Conservation (phyloP, 1,139 yeast genomes). For the Scheffersomyces insectosa region DNA sequence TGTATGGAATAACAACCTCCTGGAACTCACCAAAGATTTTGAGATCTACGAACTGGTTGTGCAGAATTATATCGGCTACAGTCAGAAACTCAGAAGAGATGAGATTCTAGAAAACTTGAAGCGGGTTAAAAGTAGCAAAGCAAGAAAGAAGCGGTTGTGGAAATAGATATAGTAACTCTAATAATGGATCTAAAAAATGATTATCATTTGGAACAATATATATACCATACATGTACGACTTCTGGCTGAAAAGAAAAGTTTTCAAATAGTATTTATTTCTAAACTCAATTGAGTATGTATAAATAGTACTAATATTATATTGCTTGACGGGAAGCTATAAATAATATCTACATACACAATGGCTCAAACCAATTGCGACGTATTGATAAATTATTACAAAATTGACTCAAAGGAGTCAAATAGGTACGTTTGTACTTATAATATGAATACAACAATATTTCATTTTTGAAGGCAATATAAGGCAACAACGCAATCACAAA, state of each 20-base stretch:
- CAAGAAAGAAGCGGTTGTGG: not conserved
- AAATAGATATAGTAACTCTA: slow-evolving; percentile 1
- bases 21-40: slow-evolving; percentile 50
- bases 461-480: too few relatives aligned
- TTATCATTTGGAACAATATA: not conserved
- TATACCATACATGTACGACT: not conserved
- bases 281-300: too few relatives aligned
- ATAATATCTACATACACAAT: too few relatives aligned
- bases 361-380: too few relatives aligned
- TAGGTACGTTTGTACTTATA: too few relatives aligned
- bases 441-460: too few relatives aligned
- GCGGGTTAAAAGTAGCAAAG: slow-evolving; percentile 14
- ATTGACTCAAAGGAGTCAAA: too few relatives aligned
- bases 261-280: too few relatives aligned
- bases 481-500: too few relatives aligned
- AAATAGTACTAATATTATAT: too few relatives aligned
- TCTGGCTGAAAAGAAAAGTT: not conserved
- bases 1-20: slow-evolving; percentile 49
- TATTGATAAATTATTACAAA: too few relatives aligned
- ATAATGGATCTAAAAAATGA: slow-evolving; percentile 2
- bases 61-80: slow-evolving; percentile 69
- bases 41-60: slow-evolving; percentile 70
- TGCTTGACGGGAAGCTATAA: too few relatives aligned
- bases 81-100: slow-evolving; percentile 56
- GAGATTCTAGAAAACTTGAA: slow-evolving; percentile 45